phyloP scores from a whole-genome alignment of 2,329 filamentous ascomycete genomes.

The Colletotrichum australisinense region DNA sequence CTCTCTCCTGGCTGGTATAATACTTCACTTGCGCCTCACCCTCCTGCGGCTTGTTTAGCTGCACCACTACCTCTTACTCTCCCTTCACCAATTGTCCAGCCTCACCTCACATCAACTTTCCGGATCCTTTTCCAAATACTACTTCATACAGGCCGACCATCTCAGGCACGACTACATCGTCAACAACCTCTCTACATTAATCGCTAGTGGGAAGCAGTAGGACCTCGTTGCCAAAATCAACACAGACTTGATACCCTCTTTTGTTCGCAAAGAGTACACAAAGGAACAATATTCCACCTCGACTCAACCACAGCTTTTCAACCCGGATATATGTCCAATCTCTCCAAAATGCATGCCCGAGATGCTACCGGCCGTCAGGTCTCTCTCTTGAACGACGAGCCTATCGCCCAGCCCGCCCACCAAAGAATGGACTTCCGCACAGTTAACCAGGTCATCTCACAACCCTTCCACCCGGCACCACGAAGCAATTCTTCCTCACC shows the following conservation, averaged over 20 bases:
- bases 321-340: background rate
- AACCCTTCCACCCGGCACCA: constrained; percentile 48
- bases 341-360: constrained; percentile 60
- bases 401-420: constrained; percentile 19
- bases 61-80: background rate
- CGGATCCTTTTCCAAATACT: background rate
- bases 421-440: constrained; percentile 46
- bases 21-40: constrained; percentile 31
- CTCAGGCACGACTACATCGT: background rate
- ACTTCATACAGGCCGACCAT: background rate
- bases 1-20: constrained; percentile 22
- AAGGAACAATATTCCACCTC: background rate
- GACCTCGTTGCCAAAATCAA: background rate
- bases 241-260: background rate
- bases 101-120: background rate
- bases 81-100: background rate
- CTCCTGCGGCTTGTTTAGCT: background rate
- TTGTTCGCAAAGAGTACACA: background rate
- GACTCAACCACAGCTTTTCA: background rate
- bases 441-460: constrained; percentile 46
- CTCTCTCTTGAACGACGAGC: constrained; percentile 70
- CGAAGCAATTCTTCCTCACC: constrained; percentile 59
- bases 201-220: background rate
- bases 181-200: background rate
- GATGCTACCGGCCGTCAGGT: constrained; percentile 69